Evolutionary conservation across 768 basidiomycete genomes (phyloP), one percentile per base, ranked within the genome.

Genomic region (Lepiota subincarnata): DNA sequence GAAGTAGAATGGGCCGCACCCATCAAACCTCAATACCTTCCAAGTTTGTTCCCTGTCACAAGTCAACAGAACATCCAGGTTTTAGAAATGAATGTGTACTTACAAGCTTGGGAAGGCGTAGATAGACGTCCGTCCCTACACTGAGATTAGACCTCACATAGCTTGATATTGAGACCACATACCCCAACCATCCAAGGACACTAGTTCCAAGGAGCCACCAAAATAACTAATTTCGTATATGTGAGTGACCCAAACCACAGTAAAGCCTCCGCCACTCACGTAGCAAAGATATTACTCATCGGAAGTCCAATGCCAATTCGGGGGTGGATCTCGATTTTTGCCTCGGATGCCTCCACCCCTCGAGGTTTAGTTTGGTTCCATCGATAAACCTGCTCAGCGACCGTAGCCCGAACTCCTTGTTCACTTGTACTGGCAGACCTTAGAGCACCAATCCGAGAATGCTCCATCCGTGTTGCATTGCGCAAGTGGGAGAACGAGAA

Each of bases 401-500:
- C 82, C 0, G 92, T 95, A 0, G 86, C 92, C 51, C 73, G 80
- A 55, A 94, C 72, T 3, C 89, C 89, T 50, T 74, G 71, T 24
- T 76, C 76, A 57, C 80, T 83, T 7, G 73, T 68, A 58, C 82
- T 84, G 18, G 82, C 82, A 10, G 74, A 76, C 12, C 89, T 80
- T 50, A 90, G 70, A 4, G 87, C 86, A 11, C 82, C 83, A 24
- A 92, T 66, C 6, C 88, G 80, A 14, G 82, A 77, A 60, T 79
- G 69, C 47, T 87, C 78, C 68, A 93, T 68, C 45, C 89, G 77
- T 18, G 81, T 72, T 1, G 86, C 82, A 62, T 92, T 91, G 8
- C 91, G 81, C 22, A 86, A 65, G 67, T 94, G 92, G 3, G 91
- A 93, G 71, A 95, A 94, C 3, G 92, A 94, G 68, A 92, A 92